Conservation (phyloP, 2,329 filamentous ascomycete genomes). For the Arthrobotrys iridis region DNA sequence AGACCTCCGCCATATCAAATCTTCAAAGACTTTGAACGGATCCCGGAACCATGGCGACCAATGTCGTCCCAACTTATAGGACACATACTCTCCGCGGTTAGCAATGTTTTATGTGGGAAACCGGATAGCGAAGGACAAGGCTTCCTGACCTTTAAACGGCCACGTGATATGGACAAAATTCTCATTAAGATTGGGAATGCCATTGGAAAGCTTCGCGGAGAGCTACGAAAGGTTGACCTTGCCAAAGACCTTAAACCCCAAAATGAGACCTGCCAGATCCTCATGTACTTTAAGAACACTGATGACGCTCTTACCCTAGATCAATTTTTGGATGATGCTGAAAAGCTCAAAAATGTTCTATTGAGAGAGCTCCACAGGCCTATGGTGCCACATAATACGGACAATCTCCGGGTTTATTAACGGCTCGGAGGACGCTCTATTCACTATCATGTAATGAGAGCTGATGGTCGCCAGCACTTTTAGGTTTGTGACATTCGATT, state of each 20-base stretch:
- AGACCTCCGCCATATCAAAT: not conserved
- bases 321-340: constrained; percentile 16
- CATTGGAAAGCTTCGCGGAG: not conserved
- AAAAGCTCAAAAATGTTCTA: not conserved
- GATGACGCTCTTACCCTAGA: not conserved
- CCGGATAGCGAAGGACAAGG: not conserved
- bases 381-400: not conserved
- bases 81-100: not conserved
- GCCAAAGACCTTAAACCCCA: not conserved
- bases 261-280: not conserved
- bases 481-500: too few species aligned
- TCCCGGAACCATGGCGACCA: not conserved
- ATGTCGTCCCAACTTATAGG: not conserved
- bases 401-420: not conserved
- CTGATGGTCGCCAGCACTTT: too few species aligned
- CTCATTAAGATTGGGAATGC: not conserved
- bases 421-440: not conserved
- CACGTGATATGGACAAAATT: not conserved
- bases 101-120: not conserved
- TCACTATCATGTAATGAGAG: too few species aligned
- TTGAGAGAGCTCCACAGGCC: not conserved
- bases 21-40: not conserved
- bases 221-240: not conserved
- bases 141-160: not conserved
- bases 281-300: not conserved